Percentiles rank a stretch among this genome's conserved stretches.
phyloP scores from a whole-genome alignment of 2,329 filamentous ascomycete species.

The Lizonia empirigonia region DNA sequence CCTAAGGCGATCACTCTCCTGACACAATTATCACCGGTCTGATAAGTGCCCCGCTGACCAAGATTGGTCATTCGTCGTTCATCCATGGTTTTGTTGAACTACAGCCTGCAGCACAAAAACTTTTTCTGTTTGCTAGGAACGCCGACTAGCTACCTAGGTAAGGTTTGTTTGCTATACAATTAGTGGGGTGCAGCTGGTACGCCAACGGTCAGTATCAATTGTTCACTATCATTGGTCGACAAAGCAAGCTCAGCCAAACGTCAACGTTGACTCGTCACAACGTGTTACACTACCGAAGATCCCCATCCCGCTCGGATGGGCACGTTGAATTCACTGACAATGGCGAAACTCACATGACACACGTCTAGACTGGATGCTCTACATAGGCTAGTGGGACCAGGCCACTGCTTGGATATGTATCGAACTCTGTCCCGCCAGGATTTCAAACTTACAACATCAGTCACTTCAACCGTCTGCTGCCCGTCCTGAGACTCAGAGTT shows the following conservation, averaged over 20 bases:
- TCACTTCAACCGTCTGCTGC: not conserved
- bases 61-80: not conserved
- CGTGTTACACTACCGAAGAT: not conserved
- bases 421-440: not conserved
- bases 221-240: not conserved
- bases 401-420: not conserved
- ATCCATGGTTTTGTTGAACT: too few species aligned
- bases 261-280: not conserved
- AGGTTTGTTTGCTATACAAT: constrained; percentile 5
- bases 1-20: too few species aligned
- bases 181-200: not conserved
- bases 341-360: too few species aligned
- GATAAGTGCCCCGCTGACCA: not conserved
- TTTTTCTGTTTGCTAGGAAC: constrained; percentile 2
- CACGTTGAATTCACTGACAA: not conserved
- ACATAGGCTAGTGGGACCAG: not conserved
- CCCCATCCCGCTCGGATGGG: too few species aligned
- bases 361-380: too few species aligned
- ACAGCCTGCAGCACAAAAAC: not conserved
- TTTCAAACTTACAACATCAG: not conserved
- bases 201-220: not conserved
- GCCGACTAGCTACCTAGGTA: not conserved
- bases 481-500: not conserved
- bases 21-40: too few species aligned
- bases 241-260: not conserved